Evolutionary conservation across 2,329 filamentous ascomycete species (phyloP), one percentile per base, ranked within the genome.

Genomic region (Pseudopithomyces maydicus): DNA sequence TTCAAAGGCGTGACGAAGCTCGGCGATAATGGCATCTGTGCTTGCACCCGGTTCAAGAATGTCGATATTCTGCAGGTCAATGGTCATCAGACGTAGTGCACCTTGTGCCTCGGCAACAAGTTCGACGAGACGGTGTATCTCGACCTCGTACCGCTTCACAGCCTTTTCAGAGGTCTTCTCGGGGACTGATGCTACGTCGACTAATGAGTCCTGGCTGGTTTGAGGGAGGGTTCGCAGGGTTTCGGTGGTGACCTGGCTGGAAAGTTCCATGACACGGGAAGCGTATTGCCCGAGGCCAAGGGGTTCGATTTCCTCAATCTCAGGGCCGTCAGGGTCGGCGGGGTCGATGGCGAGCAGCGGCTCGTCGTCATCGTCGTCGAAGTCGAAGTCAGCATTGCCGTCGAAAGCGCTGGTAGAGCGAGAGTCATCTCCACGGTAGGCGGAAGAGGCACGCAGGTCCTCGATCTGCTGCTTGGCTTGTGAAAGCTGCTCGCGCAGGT

Each of bases 21-120:
- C 73, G 22, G 65, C 58, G 19, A 81, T 61, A 22, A 81, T 75
- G 35, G 66, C 66, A 14, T 70, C 63, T 22, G 69, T 64, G 7
- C 65, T 67, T 15, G 71, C 63, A 15, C 75, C 74, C 1, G 68
- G 62, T 14, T 69, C 66, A 5, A 76, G 63, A 57, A 81, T 76
- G 23, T 78, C 74, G 17, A 81, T 72, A 29, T 76, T 76, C 53
- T 78, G 70, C 3, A 82, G 67, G 57, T 81, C 78, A 20, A 81
- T 75, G 10, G 74, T 69, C 14, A 81, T 64, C 38, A 81, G 70
- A 29, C 78, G 71, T 2, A 82, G 69, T 6, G 74, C 69, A 4
- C 77, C 71, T 57, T 76, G 74, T 5, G 76, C 73, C 17, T 78
- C 71, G 36, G 76, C 74, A 5, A 77, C 71, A 53, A 78, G 68